Evolutionary conservation across 2,329 filamentous ascomycete species (phyloP).

Genomic region (Aspergillus awamori): DNA sequence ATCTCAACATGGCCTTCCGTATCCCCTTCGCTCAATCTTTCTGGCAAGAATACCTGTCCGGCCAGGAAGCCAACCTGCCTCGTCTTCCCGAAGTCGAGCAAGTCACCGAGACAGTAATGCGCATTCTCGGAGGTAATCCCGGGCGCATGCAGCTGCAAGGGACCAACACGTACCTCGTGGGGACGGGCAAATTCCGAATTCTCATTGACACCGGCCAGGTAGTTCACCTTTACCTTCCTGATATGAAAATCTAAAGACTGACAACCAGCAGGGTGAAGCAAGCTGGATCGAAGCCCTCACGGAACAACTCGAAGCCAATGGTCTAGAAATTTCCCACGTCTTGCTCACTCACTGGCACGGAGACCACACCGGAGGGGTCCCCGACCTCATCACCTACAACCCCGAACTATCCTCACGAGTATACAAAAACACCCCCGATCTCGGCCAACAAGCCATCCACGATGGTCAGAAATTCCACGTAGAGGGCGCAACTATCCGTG

Average conservation of each 20-base stretch:
- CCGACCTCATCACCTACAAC: too few species aligned
- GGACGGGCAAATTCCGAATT: conserved; percentile 29
- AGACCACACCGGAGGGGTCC: too few species aligned
- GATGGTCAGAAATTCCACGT: too few species aligned
- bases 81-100: conserved; percentile 41
- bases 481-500: too few species aligned
- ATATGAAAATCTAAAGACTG: not conserved
- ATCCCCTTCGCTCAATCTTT: conserved; percentile 15
- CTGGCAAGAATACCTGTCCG: conserved; percentile 20
- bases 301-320: too few species aligned
- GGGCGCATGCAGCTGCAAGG: conserved; percentile 46
- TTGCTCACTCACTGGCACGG: too few species aligned
- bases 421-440: too few species aligned
- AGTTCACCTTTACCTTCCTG: not conserved
- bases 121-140: conserved; percentile 48
- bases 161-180: conserved; percentile 44
- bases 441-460: too few species aligned
- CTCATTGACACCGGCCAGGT: conserved; percentile 38
- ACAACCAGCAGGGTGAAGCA: too few species aligned
- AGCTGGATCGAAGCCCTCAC: too few species aligned
- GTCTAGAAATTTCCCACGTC: too few species aligned
- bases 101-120: conserved; percentile 43
- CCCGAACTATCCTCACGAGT: too few species aligned
- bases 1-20: conserved; percentile 8
- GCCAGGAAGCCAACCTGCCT: conserved; percentile 32